Evolutionary conservation across 2,329 filamentous ascomycete genomes (phyloP).

Genomic region (Sclerotinia spermophila): DNA sequence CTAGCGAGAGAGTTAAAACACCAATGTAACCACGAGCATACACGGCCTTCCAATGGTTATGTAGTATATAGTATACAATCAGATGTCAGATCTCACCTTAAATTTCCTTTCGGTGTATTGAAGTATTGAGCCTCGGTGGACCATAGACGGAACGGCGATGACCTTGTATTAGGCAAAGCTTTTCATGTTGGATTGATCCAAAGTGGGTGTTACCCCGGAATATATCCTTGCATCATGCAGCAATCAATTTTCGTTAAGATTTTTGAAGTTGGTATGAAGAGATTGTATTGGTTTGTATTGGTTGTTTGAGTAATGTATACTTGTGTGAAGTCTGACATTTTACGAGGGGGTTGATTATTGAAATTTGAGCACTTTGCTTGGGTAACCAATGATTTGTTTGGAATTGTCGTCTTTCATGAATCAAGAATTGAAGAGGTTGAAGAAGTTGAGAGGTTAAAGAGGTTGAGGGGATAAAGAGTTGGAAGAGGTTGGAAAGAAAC

Average conservation of each 20-base stretch:
- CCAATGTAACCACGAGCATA: neutral
- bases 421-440: neutral
- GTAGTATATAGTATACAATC: neutral
- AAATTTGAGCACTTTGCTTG: neutral
- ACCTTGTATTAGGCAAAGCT: slow-evolving; percentile 3
- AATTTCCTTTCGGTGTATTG: slow-evolving; percentile 2
- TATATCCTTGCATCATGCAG: neutral
- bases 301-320: neutral
- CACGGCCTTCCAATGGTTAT: neutral
- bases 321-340: neutral
- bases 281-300: neutral
- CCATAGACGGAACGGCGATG: neutral
- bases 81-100: neutral
- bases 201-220: neutral
- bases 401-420: neutral
- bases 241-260: slow-evolving; percentile 1
- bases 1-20: neutral
- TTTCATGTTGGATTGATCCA: neutral
- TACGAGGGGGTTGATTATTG: neutral
- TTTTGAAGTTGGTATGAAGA: neutral
- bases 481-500: neutral
- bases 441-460: too few relatives aligned
- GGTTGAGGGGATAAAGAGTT: too few relatives aligned
- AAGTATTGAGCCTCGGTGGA: slow-evolving; percentile 4
- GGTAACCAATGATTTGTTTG: neutral